Base-by-base conservation (phyloP, 129 eudicot genomes). In the Tanacetum coccineum region DNA sequence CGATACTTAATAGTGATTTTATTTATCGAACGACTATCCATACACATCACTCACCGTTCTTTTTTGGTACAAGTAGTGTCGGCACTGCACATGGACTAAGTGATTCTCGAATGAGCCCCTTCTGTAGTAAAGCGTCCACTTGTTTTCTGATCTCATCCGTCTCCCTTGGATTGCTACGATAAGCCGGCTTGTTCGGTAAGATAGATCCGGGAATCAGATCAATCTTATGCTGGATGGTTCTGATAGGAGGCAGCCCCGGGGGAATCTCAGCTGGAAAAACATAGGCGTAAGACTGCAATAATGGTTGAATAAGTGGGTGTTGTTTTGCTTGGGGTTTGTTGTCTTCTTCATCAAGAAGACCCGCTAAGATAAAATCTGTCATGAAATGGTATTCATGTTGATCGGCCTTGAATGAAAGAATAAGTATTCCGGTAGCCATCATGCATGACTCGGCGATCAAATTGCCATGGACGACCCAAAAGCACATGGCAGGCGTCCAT, bases 111-210 rank as follows among this genome's bases (percentile, higher is more conserved):
- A 63, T 18, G 3, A 63, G n/a, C 2, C 52, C 69, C 4, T 64
- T 64, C 20, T 17, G 4, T 12, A 64, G 18, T 8, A 64, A 18
- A 7, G 8, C 36, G 2, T 44, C 69, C 1, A 64, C 54, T 17
- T 64, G 69, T 10, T 21, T 47, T 13, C 55, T 4, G 17, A 62
- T 39, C 11, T 64, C 39, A 11, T 18, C 9, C 0, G 17, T 17
- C 7, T 45, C 69, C 10, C 19, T n/a, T 1, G 30, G 69, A 19
- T 45, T 45, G 14, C 26, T n/a, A 25, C 53, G 36, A 3, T 47
- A 64, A 9, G 70, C 56, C 1, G 54, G 55, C 12, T 65, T 65
- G 13, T 65, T 65, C 3, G 70, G 70, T 20, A 65, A 4, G 0
- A 47, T 5, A 4, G 70, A 19, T 3, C 39, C 56, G 0, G 70